Evolutionary conservation across 768 basidiomycete genomes (phyloP).

Genomic region (Hebeloma cylindrosporum): DNA sequence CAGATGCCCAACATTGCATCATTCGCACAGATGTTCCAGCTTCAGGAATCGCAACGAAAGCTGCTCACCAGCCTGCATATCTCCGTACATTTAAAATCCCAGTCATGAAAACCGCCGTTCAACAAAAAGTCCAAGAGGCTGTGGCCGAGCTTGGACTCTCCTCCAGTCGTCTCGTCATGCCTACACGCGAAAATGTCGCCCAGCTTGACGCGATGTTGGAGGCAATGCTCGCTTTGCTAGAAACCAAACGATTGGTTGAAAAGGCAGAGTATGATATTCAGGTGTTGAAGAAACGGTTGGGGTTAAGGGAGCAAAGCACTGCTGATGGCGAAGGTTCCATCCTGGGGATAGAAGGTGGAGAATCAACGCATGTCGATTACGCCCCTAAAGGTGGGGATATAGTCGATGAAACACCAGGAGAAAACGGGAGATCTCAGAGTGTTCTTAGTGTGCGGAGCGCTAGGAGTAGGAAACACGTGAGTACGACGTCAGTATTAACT

Average conservation of each 20-base stretch:
- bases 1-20: constrained; percentile 75
- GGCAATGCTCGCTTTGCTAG: constrained; percentile 72
- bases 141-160: constrained; percentile 76
- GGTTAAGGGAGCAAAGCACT: constrained; percentile 43
- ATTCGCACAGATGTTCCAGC: constrained; percentile 59
- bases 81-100: constrained; percentile 89
- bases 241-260: constrained; percentile 86
- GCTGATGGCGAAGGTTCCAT: constrained; percentile 36
- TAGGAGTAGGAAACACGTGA: constrained; percentile 60
- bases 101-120: constrained; percentile 68
- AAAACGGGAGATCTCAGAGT: constrained; percentile 64
- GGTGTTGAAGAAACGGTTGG: constrained; percentile 62
- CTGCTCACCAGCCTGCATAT: constrained; percentile 74
- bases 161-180: constrained; percentile 85
- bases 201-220: constrained; percentile 74
- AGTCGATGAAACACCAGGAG: constrained; percentile 36
- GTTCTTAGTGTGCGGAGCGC: constrained; percentile 58
- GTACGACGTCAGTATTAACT: too few relatives aligned
- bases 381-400: constrained; percentile 27
- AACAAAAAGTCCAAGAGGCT: constrained; percentile 74
- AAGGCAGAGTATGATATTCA: constrained; percentile 84
- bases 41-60: constrained; percentile 63
- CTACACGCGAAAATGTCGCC: constrained; percentile 78
- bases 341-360: constrained; percentile 35
- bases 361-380: constrained; percentile 33